Evolutionary conservation across 371 early-diverging fungal genomes (phyloP).

Genomic region (Rhizopus stolonifer): DNA sequence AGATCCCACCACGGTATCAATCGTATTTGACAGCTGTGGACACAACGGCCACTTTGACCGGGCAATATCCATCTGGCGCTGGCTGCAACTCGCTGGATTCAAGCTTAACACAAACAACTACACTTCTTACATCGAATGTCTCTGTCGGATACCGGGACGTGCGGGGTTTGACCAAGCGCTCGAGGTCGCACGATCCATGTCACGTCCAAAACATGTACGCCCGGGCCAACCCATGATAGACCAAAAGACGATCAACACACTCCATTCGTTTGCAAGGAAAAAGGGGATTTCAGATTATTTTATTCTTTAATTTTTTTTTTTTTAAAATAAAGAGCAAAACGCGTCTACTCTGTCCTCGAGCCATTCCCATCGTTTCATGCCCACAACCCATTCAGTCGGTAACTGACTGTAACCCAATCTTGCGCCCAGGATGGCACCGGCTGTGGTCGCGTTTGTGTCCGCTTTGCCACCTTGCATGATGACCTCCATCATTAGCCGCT

Average conservation of each 20-base stretch:
- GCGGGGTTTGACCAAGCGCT: constrained; percentile 35
- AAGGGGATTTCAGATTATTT: constrained; percentile 12
- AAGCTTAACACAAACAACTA: constrained; percentile 40
- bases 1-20: constrained; percentile 25
- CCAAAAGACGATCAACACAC: constrained; percentile 43
- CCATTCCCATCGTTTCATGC: constrained; percentile 55
- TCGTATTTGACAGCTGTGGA: constrained; percentile 33
- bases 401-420: constrained; percentile 52
- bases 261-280: constrained; percentile 43
- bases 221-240: constrained; percentile 13
- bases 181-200: constrained; percentile 31
- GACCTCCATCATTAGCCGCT: constrained; percentile 51
- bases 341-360: constrained; percentile 45
- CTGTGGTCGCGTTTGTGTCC: constrained; percentile 66
- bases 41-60: constrained; percentile 26
- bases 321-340: constrained; percentile 41
- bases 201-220: neutral
- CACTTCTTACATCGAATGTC: constrained; percentile 46
- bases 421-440: constrained; percentile 64
- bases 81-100: constrained; percentile 18
- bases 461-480: constrained; percentile 67
- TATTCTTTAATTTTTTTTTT: no score
- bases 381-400: constrained; percentile 53
- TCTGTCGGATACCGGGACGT: constrained; percentile 33
- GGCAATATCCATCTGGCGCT: constrained; percentile 36